Percentiles rank a stretch among this genome's conserved stretches.
phyloP scores from a whole-genome alignment of 345 rosid genomes.

The Syzygium jambos region DNA sequence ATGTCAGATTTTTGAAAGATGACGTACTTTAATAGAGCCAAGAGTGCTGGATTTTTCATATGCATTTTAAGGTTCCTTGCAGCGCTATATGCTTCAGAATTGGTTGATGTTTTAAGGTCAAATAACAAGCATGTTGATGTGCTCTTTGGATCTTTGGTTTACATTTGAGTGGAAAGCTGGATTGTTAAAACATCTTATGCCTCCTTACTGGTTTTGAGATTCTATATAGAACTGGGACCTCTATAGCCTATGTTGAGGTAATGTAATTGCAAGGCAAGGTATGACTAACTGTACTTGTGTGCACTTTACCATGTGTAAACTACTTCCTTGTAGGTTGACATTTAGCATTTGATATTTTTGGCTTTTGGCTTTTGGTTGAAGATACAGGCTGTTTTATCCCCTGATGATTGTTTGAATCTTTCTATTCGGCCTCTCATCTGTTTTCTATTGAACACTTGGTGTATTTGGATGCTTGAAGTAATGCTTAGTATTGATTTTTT shows the following conservation, averaged over 20 bases:
- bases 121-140: not conserved
- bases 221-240: not conserved
- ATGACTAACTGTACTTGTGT: not conserved
- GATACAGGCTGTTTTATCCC: not conserved
- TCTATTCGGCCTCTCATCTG: not conserved
- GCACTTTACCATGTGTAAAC: not conserved
- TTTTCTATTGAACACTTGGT: not conserved
- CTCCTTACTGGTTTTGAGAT: not conserved
- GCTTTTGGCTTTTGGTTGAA: not conserved
- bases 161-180: not conserved
- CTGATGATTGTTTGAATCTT: not conserved
- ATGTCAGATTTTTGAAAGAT: not conserved
- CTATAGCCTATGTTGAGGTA: not conserved
- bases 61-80: not conserved
- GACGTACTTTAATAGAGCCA: not conserved
- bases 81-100: not conserved
- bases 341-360: not conserved
- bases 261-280: not conserved
- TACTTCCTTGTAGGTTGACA: not conserved
- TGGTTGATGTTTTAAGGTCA: not conserved
- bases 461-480: not conserved
- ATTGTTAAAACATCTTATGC: not conserved
- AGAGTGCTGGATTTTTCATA: not conserved
- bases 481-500: not conserved
- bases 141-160: not conserved